Evolutionary conservation across 495 filamentous ascomycete species (phyloP).

Genomic region (Sabuloglossum arenarium): DNA sequence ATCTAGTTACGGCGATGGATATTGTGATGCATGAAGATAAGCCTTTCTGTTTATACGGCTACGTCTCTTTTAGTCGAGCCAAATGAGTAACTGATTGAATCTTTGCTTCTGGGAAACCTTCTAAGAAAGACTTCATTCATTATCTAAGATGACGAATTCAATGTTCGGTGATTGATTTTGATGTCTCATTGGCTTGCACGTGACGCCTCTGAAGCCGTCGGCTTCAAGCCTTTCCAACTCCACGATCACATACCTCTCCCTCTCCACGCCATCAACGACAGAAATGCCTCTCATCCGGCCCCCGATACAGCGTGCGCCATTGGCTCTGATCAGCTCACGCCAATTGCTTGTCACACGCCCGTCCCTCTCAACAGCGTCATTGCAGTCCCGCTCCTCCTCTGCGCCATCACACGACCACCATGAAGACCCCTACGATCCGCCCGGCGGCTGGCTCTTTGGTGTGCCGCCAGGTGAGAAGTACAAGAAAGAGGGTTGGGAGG

Average conservation of each 20-base stretch:
- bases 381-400: constrained; percentile 8
- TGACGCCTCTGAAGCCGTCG: too few species aligned
- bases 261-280: background rate
- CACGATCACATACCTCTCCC: background rate
- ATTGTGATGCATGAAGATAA: too few species aligned
- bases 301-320: background rate
- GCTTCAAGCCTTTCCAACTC: too few species aligned
- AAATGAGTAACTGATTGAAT: too few species aligned
- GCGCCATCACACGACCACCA: constrained; percentile 25
- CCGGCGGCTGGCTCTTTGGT: constrained; percentile 76
- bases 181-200: too few species aligned
- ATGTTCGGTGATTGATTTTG: too few species aligned
- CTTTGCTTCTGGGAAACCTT: too few species aligned
- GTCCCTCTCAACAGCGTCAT: background rate
- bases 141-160: too few species aligned
- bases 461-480: constrained; percentile 85
- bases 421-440: constrained; percentile 73
- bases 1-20: background rate
- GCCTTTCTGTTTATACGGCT: too few species aligned
- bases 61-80: too few species aligned
- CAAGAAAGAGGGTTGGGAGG: constrained; percentile 92
- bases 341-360: background rate
- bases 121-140: too few species aligned
- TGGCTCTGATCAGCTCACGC: background rate
- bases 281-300: background rate